Conservation (phyloP, 495 filamentous ascomycete species). For the Amniculicola lignicola region DNA sequence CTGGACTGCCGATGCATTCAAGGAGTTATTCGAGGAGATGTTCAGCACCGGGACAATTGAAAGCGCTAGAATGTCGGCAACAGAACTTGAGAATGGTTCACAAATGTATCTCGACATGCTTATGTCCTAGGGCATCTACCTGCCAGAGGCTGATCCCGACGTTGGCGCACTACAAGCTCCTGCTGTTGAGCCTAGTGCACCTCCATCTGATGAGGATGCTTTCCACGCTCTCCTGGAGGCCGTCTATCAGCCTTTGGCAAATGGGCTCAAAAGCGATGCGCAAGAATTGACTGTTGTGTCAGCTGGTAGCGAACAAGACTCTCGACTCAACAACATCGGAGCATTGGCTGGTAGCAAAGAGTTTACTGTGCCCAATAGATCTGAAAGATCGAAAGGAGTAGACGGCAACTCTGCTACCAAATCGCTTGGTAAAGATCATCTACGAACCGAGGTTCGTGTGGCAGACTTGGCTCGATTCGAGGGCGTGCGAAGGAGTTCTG, state of each 20-base stretch:
- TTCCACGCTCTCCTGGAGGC: constrained; percentile 8
- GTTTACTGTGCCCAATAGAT: constrained; percentile 3
- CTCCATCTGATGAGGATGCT: constrained; percentile 13
- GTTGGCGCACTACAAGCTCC: constrained; percentile 12
- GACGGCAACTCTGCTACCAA: constrained; percentile 4
- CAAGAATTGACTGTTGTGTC: constrained; percentile 6
- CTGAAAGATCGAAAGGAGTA: constrained; percentile 1
- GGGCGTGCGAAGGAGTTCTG: too few relatives aligned
- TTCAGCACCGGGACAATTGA: constrained; percentile 8
- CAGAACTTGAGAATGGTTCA: constrained; percentile 14
- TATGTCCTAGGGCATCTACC: constrained; percentile 5
- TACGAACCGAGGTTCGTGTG: too few relatives aligned
- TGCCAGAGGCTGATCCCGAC: constrained; percentile 13
- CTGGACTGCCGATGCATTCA: constrained; percentile 12
- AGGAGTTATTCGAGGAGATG: constrained; percentile 13
- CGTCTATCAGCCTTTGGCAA: constrained; percentile 9
- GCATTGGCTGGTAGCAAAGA: constrained; percentile 3
- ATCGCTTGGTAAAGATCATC: too few relatives aligned
- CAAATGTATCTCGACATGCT: constrained; percentile 14
- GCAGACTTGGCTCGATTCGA: too few relatives aligned
- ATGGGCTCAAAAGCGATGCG: constrained; percentile 11
- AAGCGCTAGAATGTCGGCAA: constrained; percentile 10
- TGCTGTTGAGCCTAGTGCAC: constrained; percentile 7
- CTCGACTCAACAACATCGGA: constrained; percentile 3
- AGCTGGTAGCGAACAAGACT: constrained; percentile 1